Evolutionary conservation across 768 basidiomycete species (phyloP).

Genomic region (Boletus coccyginus): DNA sequence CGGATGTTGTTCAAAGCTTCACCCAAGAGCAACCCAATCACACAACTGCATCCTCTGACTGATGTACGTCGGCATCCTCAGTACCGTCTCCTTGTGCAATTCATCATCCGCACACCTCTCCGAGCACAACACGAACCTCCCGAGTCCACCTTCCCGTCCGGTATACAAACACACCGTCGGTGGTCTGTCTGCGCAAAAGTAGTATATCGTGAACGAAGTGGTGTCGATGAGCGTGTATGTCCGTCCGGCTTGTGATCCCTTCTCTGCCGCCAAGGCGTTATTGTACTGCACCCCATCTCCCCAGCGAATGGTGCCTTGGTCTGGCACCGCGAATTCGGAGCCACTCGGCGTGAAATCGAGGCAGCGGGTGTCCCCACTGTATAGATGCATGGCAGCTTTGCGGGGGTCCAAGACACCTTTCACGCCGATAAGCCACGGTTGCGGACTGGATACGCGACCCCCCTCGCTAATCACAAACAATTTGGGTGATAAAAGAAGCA

Average conservation of each 20-base stretch:
- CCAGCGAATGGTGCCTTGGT: background rate
- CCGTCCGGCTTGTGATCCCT: background rate
- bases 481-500: slow-evolving; percentile 3
- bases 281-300: background rate
- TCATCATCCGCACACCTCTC: slow-evolving; percentile 16
- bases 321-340: slow-evolving; percentile 7
- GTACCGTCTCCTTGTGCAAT: slow-evolving; percentile 20
- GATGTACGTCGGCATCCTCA: slow-evolving; percentile 16
- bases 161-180: slow-evolving; percentile 22
- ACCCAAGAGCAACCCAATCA: background rate
- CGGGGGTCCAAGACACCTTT: slow-evolving; percentile 15
- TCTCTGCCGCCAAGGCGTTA: background rate
- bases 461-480: slow-evolving; percentile 12
- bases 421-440: slow-evolving; percentile 23
- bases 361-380: slow-evolving; percentile 5
- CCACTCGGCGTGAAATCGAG: slow-evolving; percentile 15
- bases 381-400: slow-evolving; percentile 8
- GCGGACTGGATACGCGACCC: slow-evolving; percentile 12
- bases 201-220: slow-evolving; percentile 12
- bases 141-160: slow-evolving; percentile 21
- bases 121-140: slow-evolving; percentile 23
- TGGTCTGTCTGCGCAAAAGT: slow-evolving; percentile 13
- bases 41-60: background rate
- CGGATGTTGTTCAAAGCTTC: background rate
- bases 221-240: slow-evolving; percentile 20